Evolutionary conservation across 805 yeast species (phyloP).

Genomic region (Cyberlindnera meyerae): DNA sequence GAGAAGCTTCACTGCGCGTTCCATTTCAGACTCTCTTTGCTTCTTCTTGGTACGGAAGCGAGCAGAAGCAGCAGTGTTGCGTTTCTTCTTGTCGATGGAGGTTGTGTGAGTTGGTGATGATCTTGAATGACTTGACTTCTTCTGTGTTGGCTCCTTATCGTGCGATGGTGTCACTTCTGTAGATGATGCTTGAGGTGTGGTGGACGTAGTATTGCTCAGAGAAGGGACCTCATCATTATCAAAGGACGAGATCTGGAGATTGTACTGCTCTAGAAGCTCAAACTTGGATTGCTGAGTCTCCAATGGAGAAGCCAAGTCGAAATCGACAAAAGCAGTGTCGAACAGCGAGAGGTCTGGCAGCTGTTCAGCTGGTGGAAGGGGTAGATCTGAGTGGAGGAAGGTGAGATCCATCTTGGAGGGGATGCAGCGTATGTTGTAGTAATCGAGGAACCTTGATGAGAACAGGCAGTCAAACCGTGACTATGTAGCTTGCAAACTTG

Average conservation of each 20-base stretch:
- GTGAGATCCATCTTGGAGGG: too few species aligned
- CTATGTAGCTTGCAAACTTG: too few species aligned
- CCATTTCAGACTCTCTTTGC: conserved; percentile 55
- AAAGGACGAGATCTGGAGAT: background rate
- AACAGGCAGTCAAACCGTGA: too few species aligned
- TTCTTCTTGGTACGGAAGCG: conserved; percentile 61
- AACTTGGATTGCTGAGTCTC: conserved; percentile 11
- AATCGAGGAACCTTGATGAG: too few species aligned
- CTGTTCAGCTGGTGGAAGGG: too few species aligned
- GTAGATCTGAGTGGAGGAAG: too few species aligned
- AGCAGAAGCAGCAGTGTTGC: conserved; percentile 65
- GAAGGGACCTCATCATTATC: background rate
- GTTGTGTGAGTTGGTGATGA: conserved; percentile 8
- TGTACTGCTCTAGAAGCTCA: conserved; percentile 7
- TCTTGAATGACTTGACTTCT: conserved; percentile 1
- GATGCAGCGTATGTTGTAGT: too few species aligned
- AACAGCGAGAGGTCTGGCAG: conserved; percentile 16
- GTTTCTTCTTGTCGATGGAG: conserved; percentile 53
- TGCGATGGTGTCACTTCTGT: too few species aligned
- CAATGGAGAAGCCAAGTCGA: conserved; percentile 21
- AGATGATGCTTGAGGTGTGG: conserved; percentile 2
- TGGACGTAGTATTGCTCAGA: background rate
- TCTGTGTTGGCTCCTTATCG: conserved; percentile 1
- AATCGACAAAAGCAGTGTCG: conserved; percentile 22
- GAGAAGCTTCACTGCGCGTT: conserved; percentile 38